Conservation (phyloP, 495 filamentous ascomycete genomes). For the Penicillium desertorum region DNA sequence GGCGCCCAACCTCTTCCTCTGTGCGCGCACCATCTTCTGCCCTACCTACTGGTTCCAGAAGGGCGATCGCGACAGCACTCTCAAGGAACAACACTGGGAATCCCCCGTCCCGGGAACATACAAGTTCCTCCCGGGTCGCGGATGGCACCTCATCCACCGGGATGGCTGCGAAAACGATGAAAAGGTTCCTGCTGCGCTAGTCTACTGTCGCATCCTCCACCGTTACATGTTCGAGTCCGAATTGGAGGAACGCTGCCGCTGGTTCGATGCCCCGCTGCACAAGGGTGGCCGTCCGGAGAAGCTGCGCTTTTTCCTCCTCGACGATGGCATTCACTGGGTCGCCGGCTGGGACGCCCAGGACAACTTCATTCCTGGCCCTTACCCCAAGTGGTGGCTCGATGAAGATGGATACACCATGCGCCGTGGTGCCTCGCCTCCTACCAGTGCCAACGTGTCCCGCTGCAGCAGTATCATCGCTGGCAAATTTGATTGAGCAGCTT, state of each 20-base stretch:
- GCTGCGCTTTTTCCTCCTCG: conserved; percentile 46
- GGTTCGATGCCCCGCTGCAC: conserved; percentile 37
- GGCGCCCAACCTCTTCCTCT: conserved; percentile 50
- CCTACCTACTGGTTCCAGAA: conserved; percentile 48
- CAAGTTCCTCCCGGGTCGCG: conserved; percentile 44
- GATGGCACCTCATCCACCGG: conserved; percentile 46
- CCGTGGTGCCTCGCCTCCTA: conserved; percentile 39
- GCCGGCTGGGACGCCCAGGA: conserved; percentile 47
- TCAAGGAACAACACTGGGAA: conserved; percentile 49
- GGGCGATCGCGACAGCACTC: conserved; percentile 38
- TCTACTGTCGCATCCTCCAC: conserved; percentile 50
- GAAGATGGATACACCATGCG: conserved; percentile 41
- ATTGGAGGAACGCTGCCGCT: conserved; percentile 45
- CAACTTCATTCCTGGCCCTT: conserved; percentile 47
- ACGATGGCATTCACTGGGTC: conserved; percentile 46
- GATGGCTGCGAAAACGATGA: conserved; percentile 41
- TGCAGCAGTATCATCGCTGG: conserved; percentile 40
- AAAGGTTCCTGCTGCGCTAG: conserved; percentile 40
- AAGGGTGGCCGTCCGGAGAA: conserved; percentile 38
- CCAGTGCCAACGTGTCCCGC: conserved; percentile 43
- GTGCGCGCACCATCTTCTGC: conserved; percentile 42
- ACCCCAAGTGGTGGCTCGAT: conserved; percentile 47
- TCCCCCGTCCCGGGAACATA: conserved; percentile 47
- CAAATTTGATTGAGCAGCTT: conserved; percentile 30
- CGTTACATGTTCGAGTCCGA: conserved; percentile 48